A percentile compares a stretch with the other conserved stretches of the same genome.
These are phyloP conservation scores for Elongisporangium undulatum DNA, from an alignment of 352 stramenopile genomes.

Conservation along the genomic window DNA sequence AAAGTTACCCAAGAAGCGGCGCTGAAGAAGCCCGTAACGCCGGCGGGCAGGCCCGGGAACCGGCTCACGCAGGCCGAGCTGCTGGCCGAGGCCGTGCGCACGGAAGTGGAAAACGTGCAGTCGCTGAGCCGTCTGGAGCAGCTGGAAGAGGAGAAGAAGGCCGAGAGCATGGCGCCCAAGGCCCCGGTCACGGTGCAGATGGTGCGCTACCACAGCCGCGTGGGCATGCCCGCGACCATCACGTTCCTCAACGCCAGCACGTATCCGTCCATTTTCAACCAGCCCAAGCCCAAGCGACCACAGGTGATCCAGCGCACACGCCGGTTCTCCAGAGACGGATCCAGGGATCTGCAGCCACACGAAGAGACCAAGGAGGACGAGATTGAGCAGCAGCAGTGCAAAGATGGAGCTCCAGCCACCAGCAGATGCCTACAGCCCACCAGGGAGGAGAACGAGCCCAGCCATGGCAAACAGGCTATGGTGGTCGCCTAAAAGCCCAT, in stretches of 20 bases:
- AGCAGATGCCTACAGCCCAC: conserved; percentile 11
- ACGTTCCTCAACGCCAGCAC: conserved; percentile 71
- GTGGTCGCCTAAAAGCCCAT: not conserved
- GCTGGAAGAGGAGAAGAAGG: conserved; percentile 81
- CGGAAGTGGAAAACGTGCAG: conserved; percentile 74
- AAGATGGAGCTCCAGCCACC: conserved; percentile 3
- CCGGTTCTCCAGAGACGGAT: not conserved
- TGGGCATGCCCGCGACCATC: conserved; percentile 67
- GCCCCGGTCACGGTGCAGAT: conserved; percentile 63
- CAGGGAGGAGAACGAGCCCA: conserved; percentile 15
- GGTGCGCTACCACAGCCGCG: conserved; percentile 62
- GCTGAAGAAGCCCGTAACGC: conserved; percentile 11
- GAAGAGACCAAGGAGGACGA: not conserved
- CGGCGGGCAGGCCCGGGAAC: conserved; percentile 37
- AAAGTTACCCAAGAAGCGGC: conserved; percentile 50
- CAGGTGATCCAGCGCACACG: not conserved
- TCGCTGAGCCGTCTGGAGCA: conserved; percentile 76
- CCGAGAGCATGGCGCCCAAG: conserved; percentile 60
- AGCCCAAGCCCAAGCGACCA: conserved; percentile 39
- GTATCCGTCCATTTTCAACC: conserved; percentile 69
- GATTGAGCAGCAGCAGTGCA: not conserved
- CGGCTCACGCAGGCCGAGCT: conserved; percentile 66
- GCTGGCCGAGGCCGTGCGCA: conserved; percentile 67
- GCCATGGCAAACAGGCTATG: not conserved
- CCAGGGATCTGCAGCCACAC: not conserved